A percentile compares a stretch with the other conserved stretches of the same genome.
phyloP scores from a whole-genome alignment of 345 rosid species.

The sweet orange (Citrus sinensis) region DNA sequence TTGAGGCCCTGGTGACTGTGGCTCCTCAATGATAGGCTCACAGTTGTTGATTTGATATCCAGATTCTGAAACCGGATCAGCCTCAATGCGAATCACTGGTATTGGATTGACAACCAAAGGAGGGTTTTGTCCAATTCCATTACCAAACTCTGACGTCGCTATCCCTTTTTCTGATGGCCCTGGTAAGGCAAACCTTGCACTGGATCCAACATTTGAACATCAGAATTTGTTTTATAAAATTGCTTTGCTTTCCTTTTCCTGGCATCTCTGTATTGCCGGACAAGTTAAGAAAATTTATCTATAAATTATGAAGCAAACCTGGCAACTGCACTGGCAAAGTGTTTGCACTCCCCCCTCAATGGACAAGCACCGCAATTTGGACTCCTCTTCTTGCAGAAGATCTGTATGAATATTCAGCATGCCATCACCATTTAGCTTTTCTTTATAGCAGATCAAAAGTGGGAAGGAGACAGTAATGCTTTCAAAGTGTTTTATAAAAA shows the following conservation, averaged over 20 bases:
- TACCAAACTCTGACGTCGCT: slow-evolving; percentile 6
- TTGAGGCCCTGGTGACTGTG: slow-evolving; percentile 38
- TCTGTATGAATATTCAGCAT: slow-evolving; percentile 30
- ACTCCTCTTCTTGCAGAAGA: slow-evolving; percentile 61
- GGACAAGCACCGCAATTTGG: slow-evolving; percentile 90
- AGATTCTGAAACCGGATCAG: not conserved
- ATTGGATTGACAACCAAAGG: slow-evolving; percentile 12
- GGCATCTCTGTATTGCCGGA: not conserved
- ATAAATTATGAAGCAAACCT: slow-evolving; percentile 43
- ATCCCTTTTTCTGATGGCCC: slow-evolving; percentile 28
- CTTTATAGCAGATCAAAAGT: not conserved
- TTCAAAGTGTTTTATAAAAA: not conserved
- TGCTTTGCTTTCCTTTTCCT: not conserved
- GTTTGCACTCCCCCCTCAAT: slow-evolving; percentile 66
- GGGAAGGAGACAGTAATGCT: not conserved
- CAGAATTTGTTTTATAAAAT: not conserved
- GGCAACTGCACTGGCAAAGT: slow-evolving; percentile 72
- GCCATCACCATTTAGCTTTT: not conserved
- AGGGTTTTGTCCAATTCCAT: slow-evolving; percentile 12
- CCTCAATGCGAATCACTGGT: slow-evolving; percentile 10
- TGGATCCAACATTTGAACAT: slow-evolving; percentile 18
- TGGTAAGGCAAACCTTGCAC: slow-evolving; percentile 43
- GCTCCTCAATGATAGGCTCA: slow-evolving; percentile 63
- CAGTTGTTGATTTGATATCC: slow-evolving; percentile 9
- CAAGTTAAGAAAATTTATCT: not conserved